Percentiles rank a stretch among this genome's conserved stretches.
These are phyloP conservation scores for Boletus subparvulus DNA, from an alignment of 768 basidiomycete genomes.

Conservation along the genomic window DNA sequence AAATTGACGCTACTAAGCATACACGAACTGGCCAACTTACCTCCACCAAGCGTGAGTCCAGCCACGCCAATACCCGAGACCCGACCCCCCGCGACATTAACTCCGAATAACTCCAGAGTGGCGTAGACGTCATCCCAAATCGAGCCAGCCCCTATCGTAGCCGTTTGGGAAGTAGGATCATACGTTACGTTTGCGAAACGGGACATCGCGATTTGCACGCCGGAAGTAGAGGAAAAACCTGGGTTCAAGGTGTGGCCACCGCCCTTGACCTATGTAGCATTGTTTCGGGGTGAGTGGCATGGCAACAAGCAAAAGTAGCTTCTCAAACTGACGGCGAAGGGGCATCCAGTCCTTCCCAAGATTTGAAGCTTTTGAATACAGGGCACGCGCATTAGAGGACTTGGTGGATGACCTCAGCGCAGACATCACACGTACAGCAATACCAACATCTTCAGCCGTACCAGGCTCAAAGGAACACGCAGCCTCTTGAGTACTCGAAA, in stretches of 20 bases:
- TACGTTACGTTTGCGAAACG: conserved; percentile 48
- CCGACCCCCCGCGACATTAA: conserved; percentile 59
- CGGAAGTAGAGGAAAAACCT: conserved; percentile 58
- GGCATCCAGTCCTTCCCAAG: conserved; percentile 42
- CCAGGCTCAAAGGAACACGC: conserved; percentile 60
- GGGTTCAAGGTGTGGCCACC: conserved; percentile 58
- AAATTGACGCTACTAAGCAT: background rate
- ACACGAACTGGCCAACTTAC: conserved; percentile 23
- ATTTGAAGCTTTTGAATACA: conserved; percentile 43
- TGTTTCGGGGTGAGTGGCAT: background rate
- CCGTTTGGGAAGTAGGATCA: conserved; percentile 39
- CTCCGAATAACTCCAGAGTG: conserved; percentile 46
- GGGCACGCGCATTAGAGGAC: background rate
- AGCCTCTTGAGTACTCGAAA: conserved; percentile 45
- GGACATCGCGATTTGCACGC: conserved; percentile 58
- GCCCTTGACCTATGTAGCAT: conserved; percentile 51
- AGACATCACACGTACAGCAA: conserved; percentile 38
- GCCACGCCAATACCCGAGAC: conserved; percentile 59
- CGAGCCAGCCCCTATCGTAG: conserved; percentile 40
- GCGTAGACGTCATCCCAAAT: conserved; percentile 69
- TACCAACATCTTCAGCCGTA: conserved; percentile 50
- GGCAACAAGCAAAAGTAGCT: background rate
- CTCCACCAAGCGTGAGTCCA: conserved; percentile 61
- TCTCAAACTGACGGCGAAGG: conserved; percentile 49
- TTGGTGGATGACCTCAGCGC: background rate